Evolutionary conservation across 108 stramenopile genomes (phyloP).

Genomic region (Epithemia pelagica): DNA sequence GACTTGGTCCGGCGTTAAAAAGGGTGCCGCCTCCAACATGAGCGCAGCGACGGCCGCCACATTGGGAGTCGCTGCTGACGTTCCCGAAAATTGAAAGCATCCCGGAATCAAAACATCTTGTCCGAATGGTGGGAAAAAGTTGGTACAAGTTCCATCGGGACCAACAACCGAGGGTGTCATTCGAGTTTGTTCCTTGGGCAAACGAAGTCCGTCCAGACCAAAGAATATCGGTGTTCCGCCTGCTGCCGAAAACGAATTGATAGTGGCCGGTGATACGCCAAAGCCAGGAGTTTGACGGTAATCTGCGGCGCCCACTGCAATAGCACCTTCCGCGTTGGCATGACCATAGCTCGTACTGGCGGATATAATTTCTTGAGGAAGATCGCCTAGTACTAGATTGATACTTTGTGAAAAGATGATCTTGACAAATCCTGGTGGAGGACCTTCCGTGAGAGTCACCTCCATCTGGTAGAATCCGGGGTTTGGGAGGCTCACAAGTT

Average conservation of each 20-base stretch:
- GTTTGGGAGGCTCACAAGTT: too few species aligned
- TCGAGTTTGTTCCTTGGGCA: constrained; percentile 3
- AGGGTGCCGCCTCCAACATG: constrained; percentile 10
- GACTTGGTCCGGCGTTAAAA: constrained; percentile 9
- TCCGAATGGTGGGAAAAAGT: constrained; percentile 10
- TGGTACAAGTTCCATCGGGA: constrained; percentile 5
- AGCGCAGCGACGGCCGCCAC: constrained; percentile 20
- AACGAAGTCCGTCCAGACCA: constrained; percentile 11
- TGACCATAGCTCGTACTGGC: constrained; percentile 9
- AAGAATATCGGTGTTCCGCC: constrained; percentile 20
- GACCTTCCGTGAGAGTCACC: neutral
- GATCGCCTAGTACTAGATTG: neutral
- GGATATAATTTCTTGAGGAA: neutral
- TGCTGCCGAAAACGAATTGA: constrained; percentile 5
- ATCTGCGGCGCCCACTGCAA: constrained; percentile 1
- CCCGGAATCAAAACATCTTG: neutral
- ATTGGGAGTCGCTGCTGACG: constrained; percentile 12
- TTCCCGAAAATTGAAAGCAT: constrained; percentile 8
- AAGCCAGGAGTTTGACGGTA: constrained; percentile 2
- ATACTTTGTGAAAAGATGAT: neutral
- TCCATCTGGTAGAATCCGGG: neutral
- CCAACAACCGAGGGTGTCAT: constrained; percentile 10
- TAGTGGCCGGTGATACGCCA: constrained; percentile 4
- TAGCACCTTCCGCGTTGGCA: constrained; percentile 2
- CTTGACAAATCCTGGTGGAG: neutral